Percentiles rank a stretch among this genome's conserved stretches.
Evolutionary conservation across 768 basidiomycete species (phyloP).

Genomic region (Cyclocybe aegerita): DNA sequence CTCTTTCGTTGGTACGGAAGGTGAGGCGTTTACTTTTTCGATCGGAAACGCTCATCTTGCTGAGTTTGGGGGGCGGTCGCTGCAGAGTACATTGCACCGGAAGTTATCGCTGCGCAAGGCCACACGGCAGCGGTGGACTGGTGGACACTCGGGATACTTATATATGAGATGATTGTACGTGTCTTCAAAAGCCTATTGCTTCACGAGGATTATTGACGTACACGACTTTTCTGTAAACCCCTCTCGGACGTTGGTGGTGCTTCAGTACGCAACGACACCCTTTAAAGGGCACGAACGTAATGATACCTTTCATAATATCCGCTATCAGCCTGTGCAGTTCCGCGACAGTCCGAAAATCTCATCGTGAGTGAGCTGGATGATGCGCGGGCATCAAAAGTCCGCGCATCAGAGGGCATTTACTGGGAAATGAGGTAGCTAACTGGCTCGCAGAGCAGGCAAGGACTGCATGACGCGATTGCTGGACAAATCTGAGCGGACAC

Average conservation of each 20-base stretch:
- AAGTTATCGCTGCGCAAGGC: constrained; percentile 95
- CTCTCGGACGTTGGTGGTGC: constrained; percentile 16
- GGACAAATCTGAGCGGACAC: constrained; percentile 87
- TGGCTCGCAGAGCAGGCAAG: constrained; percentile 69
- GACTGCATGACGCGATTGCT: constrained; percentile 84
- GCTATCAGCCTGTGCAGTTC: constrained; percentile 82
- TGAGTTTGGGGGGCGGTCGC: constrained; percentile 14
- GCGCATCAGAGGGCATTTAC: constrained; percentile 19
- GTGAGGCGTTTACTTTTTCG: constrained; percentile 42
- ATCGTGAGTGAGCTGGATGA: constrained; percentile 30
- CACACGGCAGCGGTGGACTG: constrained; percentile 99
- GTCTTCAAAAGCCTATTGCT: constrained; percentile 28
- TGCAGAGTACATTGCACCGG: constrained; percentile 97
- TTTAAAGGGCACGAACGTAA: constrained; percentile 96
- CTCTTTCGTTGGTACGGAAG: constrained; percentile 99
- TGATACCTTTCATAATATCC: constrained; percentile 96
- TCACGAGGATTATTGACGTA: constrained; percentile 34
- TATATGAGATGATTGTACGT: constrained; percentile 99
- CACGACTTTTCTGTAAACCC: constrained; percentile 24
- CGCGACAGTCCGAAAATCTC: constrained; percentile 77
- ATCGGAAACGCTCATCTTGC: constrained; percentile 15
- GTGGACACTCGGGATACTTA: constrained; percentile 98
- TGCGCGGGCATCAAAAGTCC: constrained; percentile 28
- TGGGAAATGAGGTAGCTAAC: constrained; percentile 25
- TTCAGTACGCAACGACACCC: constrained; percentile 94